Evolutionary conservation across 768 basidiomycete genomes (phyloP).

Genomic region (Pleurotus salmoneostramineus): DNA sequence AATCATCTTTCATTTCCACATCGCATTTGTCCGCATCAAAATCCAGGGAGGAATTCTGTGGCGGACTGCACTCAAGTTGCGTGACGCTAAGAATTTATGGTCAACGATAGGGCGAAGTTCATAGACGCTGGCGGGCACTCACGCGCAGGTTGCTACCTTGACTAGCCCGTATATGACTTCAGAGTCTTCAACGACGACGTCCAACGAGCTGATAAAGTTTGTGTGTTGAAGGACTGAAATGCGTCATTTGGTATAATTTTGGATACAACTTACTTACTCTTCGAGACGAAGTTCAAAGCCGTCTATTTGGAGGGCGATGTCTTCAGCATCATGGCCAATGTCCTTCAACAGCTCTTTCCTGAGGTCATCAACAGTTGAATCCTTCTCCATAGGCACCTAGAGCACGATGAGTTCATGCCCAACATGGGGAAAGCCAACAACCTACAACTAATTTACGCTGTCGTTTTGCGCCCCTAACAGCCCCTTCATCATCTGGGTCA

Average conservation of each 20-base stretch:
- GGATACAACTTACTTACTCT: conserved; percentile 16
- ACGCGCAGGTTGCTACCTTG: too few species aligned
- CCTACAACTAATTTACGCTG: conserved; percentile 13
- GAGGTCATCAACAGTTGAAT: conserved; percentile 14
- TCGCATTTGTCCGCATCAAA: conserved; percentile 16
- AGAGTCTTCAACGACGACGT: conserved; percentile 1
- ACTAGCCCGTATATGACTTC: background rate
- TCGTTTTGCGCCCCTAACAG: conserved; percentile 5
- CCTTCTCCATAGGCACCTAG: conserved; percentile 11
- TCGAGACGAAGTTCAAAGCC: conserved; percentile 18
- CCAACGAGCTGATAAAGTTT: conserved; percentile 5
- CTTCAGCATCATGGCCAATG: conserved; percentile 10
- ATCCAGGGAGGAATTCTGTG: background rate
- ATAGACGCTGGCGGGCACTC: too few species aligned
- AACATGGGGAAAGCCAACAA: background rate
- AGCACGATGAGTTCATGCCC: background rate
- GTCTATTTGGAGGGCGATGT: conserved; percentile 16
- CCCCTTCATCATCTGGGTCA: background rate
- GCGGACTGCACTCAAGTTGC: too few species aligned
- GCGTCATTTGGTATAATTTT: background rate
- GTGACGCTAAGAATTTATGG: too few species aligned
- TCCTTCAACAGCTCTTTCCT: conserved; percentile 16
- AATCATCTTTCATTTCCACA: conserved; percentile 1
- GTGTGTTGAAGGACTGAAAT: background rate
- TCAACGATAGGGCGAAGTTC: too few species aligned